Conservation (phyloP, 148 eudicot genomes). For the Dianthus caryophyllus region DNA sequence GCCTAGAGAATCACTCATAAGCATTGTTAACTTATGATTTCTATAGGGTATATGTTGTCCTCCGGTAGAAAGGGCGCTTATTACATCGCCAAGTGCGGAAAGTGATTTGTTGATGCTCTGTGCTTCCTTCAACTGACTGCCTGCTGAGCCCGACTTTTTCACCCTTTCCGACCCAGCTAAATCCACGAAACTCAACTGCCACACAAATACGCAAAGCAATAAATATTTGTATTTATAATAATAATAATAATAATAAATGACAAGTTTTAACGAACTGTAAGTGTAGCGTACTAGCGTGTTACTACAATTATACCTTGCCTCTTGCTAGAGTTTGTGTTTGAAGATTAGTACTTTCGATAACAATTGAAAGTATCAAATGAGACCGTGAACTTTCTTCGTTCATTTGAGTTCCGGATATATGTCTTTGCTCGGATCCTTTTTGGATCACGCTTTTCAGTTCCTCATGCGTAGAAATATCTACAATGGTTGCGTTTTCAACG, state of each 20-base stretch:
- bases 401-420: constrained; percentile 93
- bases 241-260: not conserved
- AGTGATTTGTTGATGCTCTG: constrained; percentile 97
- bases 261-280: not conserved
- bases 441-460: constrained; percentile 68
- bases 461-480: constrained; percentile 58
- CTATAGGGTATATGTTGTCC: constrained; percentile 92
- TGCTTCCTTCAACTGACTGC: constrained; percentile 88
- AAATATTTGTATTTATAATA: not conserved
- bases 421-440: constrained; percentile 89
- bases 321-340: constrained; percentile 91
- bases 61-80: constrained; percentile 78
- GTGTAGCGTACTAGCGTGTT: not conserved
- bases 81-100: constrained; percentile 97
- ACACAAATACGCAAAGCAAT: not conserved
- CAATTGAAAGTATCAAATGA: constrained; percentile 79
- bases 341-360: constrained; percentile 90
- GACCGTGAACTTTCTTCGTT: constrained; percentile 97
- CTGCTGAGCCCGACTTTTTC: constrained; percentile 92
- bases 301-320: constrained; percentile 66
- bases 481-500: constrained; percentile 72
- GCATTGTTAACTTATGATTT: constrained; percentile 93
- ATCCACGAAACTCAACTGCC: constrained; percentile 94
- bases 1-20: constrained; percentile 98
- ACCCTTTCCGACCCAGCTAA: constrained; percentile 99